Evolutionary conservation across 345 rosid genomes (phyloP), one percentile per base, ranked within the genome.

Genomic region (Aethionema arabicum): DNA sequence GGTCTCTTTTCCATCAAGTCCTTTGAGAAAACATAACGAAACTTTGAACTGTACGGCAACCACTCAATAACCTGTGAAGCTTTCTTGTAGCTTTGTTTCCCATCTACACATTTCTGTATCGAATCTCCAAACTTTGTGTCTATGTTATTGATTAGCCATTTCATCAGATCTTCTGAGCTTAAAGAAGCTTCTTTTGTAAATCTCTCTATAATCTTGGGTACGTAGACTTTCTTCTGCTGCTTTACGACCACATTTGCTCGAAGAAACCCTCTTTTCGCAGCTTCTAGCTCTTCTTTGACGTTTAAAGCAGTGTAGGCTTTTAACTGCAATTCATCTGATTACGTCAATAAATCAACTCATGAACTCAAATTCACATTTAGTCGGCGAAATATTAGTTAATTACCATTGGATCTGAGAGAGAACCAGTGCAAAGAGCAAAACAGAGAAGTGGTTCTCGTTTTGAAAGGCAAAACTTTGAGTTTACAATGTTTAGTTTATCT

Each of bases 351-450:
- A 37, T 36, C 44, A 13, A 8, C 8, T 30, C 14, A 42, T 53
- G 12, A 1, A 12, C 5, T 15, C 8, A 11, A 40, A 2, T 6
- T 11, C 4, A 8, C 10, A 4, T 40, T 6, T 40, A 12, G 0
- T 40, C 9, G 32, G 27, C 46, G 27, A 31, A 29, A 21, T 59
- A 31, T 29, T 55, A 30, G 29, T 82, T 55, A 30, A 16, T 82
- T 88, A 91, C 98, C 95, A 74, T 73, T 4, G 96, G 95, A 80
- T 88, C 95, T 49, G 96, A 88, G 57, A 85, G 65, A 50, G 88
- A 85, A 53, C 96, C 96, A 46, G 84, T 83, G 70, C 95, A 88
- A 8, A 91, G 87, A 64, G 95, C 82, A 74, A 91, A 88, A 80
- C 87, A 91, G 74, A 74, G 82, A 21, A 78, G 80, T 14, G 96